A percentile compares a stretch with the other conserved stretches of the same genome.
Conservation (phyloP, 2,329 filamentous ascomycete species). For the Alternaria solani region DNA sequence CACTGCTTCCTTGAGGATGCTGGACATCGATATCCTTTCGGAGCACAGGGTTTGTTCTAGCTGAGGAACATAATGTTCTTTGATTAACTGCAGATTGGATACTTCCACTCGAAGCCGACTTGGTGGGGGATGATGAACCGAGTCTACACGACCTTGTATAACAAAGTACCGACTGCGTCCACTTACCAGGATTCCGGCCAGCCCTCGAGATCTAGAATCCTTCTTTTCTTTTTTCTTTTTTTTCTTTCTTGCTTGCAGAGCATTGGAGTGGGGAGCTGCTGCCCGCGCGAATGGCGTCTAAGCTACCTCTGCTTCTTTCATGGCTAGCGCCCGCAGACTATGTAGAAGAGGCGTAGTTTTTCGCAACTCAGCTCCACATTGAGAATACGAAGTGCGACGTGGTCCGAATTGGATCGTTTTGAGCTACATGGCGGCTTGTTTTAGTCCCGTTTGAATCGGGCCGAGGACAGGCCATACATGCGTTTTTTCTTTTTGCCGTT, state of each 20-base stretch:
- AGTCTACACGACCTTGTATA: background rate
- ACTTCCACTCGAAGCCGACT: background rate
- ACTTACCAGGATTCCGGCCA: background rate
- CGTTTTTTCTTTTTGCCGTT: background rate
- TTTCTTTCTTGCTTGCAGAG: background rate
- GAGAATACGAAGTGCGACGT: background rate
- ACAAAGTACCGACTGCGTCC: background rate
- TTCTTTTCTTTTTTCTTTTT: background rate
- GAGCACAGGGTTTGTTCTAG: background rate
- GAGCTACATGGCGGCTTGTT: background rate
- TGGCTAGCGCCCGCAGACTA: background rate
- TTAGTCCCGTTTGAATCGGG: background rate
- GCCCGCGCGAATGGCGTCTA: conserved; percentile 1
- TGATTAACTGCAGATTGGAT: background rate
- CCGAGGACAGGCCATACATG: background rate
- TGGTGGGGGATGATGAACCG: background rate
- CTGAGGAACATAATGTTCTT: background rate
- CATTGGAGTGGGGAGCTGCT: background rate
- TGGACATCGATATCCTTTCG: conserved; percentile 1
- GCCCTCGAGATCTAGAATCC: background rate
- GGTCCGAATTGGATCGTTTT: conserved; percentile 1
- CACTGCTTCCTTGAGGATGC: conserved; percentile 1
- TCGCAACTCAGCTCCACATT: conserved; percentile 1
- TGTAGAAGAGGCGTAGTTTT: background rate
- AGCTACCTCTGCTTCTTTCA: background rate